These are phyloP conservation scores for Sugiyamaella americana DNA, from an alignment of 805 yeast genomes.

Conservation along the genomic window DNA sequence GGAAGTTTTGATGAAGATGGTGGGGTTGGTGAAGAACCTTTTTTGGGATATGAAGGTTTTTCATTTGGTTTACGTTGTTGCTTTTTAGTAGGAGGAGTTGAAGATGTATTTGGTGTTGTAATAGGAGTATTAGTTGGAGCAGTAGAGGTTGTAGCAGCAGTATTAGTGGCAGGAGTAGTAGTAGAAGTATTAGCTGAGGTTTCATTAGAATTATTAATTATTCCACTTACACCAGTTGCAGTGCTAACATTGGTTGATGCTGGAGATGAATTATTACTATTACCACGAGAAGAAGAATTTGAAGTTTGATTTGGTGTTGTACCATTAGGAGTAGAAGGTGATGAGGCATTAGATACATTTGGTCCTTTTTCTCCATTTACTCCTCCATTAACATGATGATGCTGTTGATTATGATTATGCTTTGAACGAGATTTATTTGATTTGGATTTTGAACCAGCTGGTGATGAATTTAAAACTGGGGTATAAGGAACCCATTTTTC, in stretches of 20 bases:
- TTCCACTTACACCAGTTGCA: not conserved
- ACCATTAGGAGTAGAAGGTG: slow-evolving; percentile 1
- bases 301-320: not conserved
- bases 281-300: slow-evolving; percentile 1
- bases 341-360: not conserved
- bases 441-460: slow-evolving; percentile 20
- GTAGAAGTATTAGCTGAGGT: not conserved
- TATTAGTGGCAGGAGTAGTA: not conserved
- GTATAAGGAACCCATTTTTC: slow-evolving; percentile 72
- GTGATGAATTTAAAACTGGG: slow-evolving; percentile 38
- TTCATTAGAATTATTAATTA: not conserved
- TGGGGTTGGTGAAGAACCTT: not conserved
- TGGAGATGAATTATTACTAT: not conserved
- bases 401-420: slow-evolving; percentile 3
- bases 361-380: slow-evolving; percentile 1
- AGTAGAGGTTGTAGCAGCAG: slow-evolving; percentile 2
- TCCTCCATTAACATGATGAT: slow-evolving; percentile 2
- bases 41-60: slow-evolving; percentile 3
- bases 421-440: slow-evolving; percentile 23
- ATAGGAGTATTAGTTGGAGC: slow-evolving; percentile 1
- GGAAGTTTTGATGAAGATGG: slow-evolving; percentile 12
- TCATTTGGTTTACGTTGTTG: slow-evolving; percentile 5
- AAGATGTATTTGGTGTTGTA: not conserved
- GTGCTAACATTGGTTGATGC: not conserved
- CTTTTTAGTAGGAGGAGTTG: slow-evolving; percentile 2